Percentiles rank a stretch among this genome's conserved stretches.
Conservation (phyloP, 768 basidiomycete genomes). For the Tubosaeta sp. region DNA sequence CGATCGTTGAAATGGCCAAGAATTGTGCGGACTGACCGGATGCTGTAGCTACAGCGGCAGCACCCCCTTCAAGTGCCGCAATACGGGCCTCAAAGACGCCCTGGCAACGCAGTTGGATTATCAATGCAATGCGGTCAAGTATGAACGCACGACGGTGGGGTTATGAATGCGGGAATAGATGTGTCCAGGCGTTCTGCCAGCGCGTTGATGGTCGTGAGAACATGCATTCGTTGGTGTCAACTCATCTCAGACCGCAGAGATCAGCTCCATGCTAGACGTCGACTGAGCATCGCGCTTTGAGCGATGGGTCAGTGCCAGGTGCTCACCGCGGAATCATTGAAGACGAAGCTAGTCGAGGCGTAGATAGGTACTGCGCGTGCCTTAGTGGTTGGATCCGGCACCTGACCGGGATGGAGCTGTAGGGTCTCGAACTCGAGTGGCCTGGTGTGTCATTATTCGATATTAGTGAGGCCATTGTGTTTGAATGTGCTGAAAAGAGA, state of each 20-base stretch:
- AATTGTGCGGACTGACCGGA: slow-evolving; percentile 64
- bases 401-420: slow-evolving; percentile 60
- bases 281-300: neutral
- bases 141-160: slow-evolving; percentile 47
- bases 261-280: slow-evolving; percentile 46
- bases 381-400: slow-evolving; percentile 47
- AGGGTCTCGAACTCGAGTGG: slow-evolving; percentile 57
- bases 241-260: slow-evolving; percentile 43
- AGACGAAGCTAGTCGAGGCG: slow-evolving; percentile 52
- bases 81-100: slow-evolving; percentile 65
- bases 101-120: slow-evolving; percentile 20
- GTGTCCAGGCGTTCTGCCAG: slow-evolving; percentile 39
- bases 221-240: neutral
- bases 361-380: slow-evolving; percentile 66
- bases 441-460: slow-evolving; percentile 8
- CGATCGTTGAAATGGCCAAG: slow-evolving; percentile 53
- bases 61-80: slow-evolving; percentile 60
- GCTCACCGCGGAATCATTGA: slow-evolving; percentile 48
- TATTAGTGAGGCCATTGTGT: neutral
- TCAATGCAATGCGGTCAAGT: neutral
- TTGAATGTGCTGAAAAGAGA: neutral
- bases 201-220: neutral
- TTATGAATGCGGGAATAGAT: slow-evolving; percentile 56
- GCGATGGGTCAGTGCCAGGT: neutral
- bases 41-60: slow-evolving; percentile 51